Percentiles rank a stretch among this genome's conserved stretches.
Evolutionary conservation across 2,329 filamentous ascomycete species (phyloP).

Genomic region (Hypomyces perniciosus): DNA sequence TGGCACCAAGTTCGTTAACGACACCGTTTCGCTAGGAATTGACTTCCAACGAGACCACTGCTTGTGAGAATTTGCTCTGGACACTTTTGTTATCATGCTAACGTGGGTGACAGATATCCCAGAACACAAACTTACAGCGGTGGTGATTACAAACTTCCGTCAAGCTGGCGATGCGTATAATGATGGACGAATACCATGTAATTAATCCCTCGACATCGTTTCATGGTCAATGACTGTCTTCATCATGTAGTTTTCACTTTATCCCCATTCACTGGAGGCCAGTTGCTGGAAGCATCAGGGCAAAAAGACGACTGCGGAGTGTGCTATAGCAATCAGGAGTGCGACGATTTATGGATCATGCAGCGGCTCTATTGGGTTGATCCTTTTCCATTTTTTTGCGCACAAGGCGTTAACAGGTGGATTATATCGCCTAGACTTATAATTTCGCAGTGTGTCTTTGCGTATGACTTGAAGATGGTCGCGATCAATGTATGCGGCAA

Average conservation of each 20-base stretch:
- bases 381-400: neutral
- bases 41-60: constrained; percentile 29
- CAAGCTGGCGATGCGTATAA: neutral
- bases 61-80: neutral
- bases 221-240: too few species aligned
- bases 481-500: constrained; percentile 2
- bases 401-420: neutral
- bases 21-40: constrained; percentile 18
- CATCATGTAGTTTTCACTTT: too few species aligned
- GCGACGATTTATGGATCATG: constrained; percentile 4
- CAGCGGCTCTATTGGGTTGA: neutral
- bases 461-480: neutral
- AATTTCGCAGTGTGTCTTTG: neutral
- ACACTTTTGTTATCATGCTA: neutral
- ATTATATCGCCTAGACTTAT: neutral
- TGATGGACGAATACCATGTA: too few species aligned
- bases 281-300: constrained; percentile 11
- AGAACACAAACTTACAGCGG: neutral
- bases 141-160: neutral
- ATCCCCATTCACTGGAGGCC: too few species aligned
- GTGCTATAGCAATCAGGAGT: constrained; percentile 4
- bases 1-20: constrained; percentile 30
- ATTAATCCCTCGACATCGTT: too few species aligned
- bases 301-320: neutral
- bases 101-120: neutral